phyloP scores from a whole-genome alignment of 305 asterid species.

The Fraxinus greggii region DNA sequence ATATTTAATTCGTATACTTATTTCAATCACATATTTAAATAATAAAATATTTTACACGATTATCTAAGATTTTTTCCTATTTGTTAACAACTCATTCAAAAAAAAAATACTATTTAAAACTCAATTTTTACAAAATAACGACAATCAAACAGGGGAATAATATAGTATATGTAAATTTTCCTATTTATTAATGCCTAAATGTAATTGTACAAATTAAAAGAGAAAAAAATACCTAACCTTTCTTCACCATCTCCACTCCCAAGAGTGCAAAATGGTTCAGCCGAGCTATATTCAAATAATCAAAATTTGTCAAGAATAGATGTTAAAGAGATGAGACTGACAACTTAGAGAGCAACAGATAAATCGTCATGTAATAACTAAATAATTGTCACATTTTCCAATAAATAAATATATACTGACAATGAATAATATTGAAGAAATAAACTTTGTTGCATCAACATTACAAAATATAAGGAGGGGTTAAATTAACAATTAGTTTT shows the following conservation, averaged over 20 bases:
- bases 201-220: background rate
- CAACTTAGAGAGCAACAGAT: background rate
- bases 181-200: background rate
- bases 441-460: background rate
- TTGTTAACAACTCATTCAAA: no score
- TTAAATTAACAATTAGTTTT: background rate
- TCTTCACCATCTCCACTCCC: background rate
- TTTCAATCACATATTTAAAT: no score
- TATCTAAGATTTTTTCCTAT: no score
- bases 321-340: background rate
- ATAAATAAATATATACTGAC: background rate
- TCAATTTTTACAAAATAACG: no score
- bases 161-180: background rate
- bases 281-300: background rate
- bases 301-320: background rate
- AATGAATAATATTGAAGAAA: background rate
- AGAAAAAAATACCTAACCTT: background rate
- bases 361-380: background rate
- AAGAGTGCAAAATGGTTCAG: background rate
- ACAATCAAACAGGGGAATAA: no score
- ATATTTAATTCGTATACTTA: no score
- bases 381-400: background rate
- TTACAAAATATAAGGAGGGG: background rate
- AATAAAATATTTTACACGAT: no score
- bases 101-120: no score